Conservation (phyloP, 345 rosid genomes). For the Iberis pinnata region DNA sequence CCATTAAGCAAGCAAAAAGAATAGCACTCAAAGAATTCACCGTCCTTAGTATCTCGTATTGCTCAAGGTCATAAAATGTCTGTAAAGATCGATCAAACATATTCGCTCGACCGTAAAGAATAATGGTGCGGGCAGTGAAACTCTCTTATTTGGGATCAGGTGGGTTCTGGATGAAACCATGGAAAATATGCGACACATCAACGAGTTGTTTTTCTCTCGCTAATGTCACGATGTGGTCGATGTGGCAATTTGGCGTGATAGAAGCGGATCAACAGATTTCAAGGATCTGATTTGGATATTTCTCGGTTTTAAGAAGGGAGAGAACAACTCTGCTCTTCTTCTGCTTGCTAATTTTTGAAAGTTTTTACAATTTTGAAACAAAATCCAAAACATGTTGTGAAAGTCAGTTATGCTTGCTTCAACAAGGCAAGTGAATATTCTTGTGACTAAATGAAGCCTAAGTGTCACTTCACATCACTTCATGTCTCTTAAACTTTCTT, state of each 20-base stretch:
- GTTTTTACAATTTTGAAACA: no score
- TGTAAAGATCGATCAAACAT: constrained; percentile 61
- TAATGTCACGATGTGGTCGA: constrained; percentile 57
- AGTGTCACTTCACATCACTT: no score
- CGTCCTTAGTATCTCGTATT: constrained; percentile 36
- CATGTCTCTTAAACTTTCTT: no score
- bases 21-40: constrained; percentile 61
- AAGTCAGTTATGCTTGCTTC: no score
- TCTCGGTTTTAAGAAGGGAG: constrained; percentile 60
- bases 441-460: no score
- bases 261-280: constrained; percentile 68
- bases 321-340: constrained; percentile 64
- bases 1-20: constrained; percentile 49
- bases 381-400: no score
- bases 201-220: constrained; percentile 42
- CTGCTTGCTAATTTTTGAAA: constrained; percentile 38
- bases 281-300: constrained; percentile 60
- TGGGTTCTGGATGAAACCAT: constrained; percentile 47
- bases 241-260: constrained; percentile 44
- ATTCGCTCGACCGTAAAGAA: constrained; percentile 71
- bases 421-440: no score
- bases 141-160: constrained; percentile 52
- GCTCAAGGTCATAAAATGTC: constrained; percentile 45
- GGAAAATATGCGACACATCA: constrained; percentile 44
- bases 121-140: constrained; percentile 49